Percentiles rank a stretch among this genome's conserved stretches.
Conservation (phyloP, 495 filamentous ascomycete species). For the Penicillium canariense region DNA sequence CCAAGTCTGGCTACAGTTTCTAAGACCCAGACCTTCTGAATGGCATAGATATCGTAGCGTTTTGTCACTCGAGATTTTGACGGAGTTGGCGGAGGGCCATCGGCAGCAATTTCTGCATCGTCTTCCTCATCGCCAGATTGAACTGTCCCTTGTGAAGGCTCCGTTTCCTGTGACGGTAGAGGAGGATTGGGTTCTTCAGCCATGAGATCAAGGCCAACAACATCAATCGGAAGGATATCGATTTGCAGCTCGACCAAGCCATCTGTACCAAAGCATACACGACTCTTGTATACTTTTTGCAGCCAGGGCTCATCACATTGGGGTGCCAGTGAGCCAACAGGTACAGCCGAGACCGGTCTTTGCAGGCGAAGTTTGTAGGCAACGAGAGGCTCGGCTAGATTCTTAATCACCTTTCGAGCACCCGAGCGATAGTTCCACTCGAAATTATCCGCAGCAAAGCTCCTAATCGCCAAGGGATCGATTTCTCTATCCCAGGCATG, state of each 20-base stretch:
- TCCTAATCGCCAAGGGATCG: conserved; percentile 64
- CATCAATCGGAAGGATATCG: conserved; percentile 68
- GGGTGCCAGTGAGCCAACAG: conserved; percentile 26
- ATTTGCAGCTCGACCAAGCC: conserved; percentile 72
- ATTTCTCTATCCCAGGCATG: conserved; percentile 64
- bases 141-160: conserved; percentile 4
- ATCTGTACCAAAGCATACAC: conserved; percentile 72
- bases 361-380: conserved; percentile 57
- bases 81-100: conserved; percentile 21
- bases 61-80: conserved; percentile 52
- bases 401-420: conserved; percentile 79
- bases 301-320: conserved; percentile 38
- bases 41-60: conserved; percentile 61
- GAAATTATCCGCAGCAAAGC: conserved; percentile 74
- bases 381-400: conserved; percentile 75
- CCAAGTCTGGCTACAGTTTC: conserved; percentile 68
- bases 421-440: conserved; percentile 79
- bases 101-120: conserved; percentile 40
- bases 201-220: conserved; percentile 74
- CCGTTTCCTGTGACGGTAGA: conserved; percentile 33
- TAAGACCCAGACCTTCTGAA: conserved; percentile 73
- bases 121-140: conserved; percentile 54
- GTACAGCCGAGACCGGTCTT: conserved; percentile 25
- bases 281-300: conserved; percentile 59
- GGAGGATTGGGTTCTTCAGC: conserved; percentile 62